Percentiles rank a stretch among this genome's conserved stretches.
phyloP scores from a whole-genome alignment of 2,329 filamentous ascomycete species.

The Elsinoe australis region DNA sequence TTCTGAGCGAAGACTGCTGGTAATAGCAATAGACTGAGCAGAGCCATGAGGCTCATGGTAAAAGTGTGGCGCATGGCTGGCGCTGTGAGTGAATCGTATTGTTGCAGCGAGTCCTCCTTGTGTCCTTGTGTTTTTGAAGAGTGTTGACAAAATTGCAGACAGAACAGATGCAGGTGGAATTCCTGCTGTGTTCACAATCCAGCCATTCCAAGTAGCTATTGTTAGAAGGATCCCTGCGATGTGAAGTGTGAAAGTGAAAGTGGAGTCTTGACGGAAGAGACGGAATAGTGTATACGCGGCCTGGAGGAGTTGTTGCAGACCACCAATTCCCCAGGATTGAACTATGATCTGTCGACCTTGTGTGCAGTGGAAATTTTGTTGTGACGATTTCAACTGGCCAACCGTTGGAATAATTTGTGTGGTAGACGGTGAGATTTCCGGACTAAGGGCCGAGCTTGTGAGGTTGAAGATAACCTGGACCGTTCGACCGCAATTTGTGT shows the following conservation, averaged over 20 bases:
- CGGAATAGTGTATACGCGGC: slow-evolving; percentile 1
- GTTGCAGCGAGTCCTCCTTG: no score
- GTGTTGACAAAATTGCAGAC: no score
- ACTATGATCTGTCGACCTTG: neutral
- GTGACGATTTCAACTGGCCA: slow-evolving; percentile 2
- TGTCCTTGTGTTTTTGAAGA: no score
- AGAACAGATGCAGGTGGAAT: slow-evolving; percentile 3
- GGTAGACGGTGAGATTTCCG: slow-evolving; percentile 14
- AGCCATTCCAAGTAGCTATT: slow-evolving; percentile 3
- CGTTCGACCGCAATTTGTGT: slow-evolving; percentile 11
- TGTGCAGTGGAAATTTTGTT: slow-evolving; percentile 11
- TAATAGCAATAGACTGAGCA: neutral
- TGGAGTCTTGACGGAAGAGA: slow-evolving; percentile 6
- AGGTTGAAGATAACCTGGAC: neutral
- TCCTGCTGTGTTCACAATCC: neutral
- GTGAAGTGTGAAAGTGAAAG: slow-evolving; percentile 9
- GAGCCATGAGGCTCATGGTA: slow-evolving; percentile 5
- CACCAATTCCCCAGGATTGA: slow-evolving; percentile 2
- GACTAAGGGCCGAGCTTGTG: slow-evolving; percentile 5
- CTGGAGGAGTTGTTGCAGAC: neutral
- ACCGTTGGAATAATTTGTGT: slow-evolving; percentile 12
- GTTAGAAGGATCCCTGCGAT: slow-evolving; percentile 7
- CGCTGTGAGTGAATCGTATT: no score
- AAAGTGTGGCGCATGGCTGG: no score
- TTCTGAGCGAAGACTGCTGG: neutral